Evolutionary conservation across 345 rosid species (phyloP), one percentile per base, ranked within the genome.

Genomic region (Noccaea bulbosa): DNA sequence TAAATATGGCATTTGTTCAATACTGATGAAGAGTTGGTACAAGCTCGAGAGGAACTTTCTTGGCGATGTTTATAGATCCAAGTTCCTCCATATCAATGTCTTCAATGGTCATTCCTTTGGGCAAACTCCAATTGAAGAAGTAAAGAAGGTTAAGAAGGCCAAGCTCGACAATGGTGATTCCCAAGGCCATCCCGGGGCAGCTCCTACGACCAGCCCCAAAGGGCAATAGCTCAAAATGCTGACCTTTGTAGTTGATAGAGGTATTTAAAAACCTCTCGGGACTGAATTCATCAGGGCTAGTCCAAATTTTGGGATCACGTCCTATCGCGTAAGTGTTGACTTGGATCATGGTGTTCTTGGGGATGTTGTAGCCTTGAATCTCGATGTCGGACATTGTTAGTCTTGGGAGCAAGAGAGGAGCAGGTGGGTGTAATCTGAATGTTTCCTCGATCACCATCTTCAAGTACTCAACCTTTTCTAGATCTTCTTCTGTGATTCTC

Each of bases 311-410:
- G 1, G 85, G 83, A 33, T 85, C 87, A 22, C 85, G 79, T 12
- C 82, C 87, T 10, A 86, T 81, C 0, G 83, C 79, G 77, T 84
- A 83, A 22, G 66, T 80, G 62, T 86, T 84, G 16, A 86, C 44
- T 61, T 67, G 69, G 35, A 75, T 69, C 74, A 75, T 67, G 0
- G 78, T 75, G 57, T 69, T 75, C 30, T 62, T 69, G 0, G 74
- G 70, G 5, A 76, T 76, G 34, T 55, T 12, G 62, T 69, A 76
- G 52, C 70, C 70, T 62, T 69, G 65, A 47, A 76, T 53, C 14
- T 62, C 70, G 44, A 76, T 16, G 38, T 76, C 74, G 11, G 75
- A 76, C 65, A 76, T 69, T 46, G 79, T 61, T 63, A 61, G 14
- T 47, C 79, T 70, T 63, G 74, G 70, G 2, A 76, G 70, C 15